A percentile compares a stretch with the other conserved stretches of the same genome.
Evolutionary conservation across 202 grass and related monocot genomes (phyloP).

Genomic region (Zizania palustris): DNA sequence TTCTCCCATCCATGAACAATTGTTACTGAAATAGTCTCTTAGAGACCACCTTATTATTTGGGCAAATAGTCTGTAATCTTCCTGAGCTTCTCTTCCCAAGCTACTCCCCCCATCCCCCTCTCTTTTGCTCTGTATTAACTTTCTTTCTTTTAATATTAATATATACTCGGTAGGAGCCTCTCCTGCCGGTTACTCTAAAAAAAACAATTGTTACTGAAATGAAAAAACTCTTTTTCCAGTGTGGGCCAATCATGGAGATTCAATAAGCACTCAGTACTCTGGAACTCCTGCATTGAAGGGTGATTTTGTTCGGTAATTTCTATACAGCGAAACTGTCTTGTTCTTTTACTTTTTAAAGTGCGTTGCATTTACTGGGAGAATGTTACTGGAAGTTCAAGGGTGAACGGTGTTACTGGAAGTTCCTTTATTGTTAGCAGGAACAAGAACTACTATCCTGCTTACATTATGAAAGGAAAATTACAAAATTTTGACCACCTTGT

Average conservation of each 20-base stretch:
- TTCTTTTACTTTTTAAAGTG: neutral
- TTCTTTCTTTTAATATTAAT: too few relatives aligned
- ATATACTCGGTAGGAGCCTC: too few relatives aligned
- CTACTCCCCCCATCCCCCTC: too few relatives aligned
- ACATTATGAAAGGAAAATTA: slow-evolving; percentile 4
- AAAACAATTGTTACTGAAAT: too few relatives aligned
- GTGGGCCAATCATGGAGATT: slow-evolving; percentile 99
- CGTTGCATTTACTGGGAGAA: neutral
- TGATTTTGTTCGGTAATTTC: slow-evolving; percentile 87
- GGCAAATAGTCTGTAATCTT: too few relatives aligned
- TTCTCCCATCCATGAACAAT: neutral
- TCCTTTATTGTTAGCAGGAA: slow-evolving; percentile 8
- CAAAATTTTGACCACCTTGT: neutral
- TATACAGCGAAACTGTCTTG: neutral
- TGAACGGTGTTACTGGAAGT: slow-evolving; percentile 3
- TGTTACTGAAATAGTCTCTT: too few relatives aligned
- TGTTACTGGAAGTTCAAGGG: neutral
- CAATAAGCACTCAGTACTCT: slow-evolving; percentile 97
- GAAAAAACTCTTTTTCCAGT: slow-evolving; percentile 44
- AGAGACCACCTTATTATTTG: too few relatives aligned
- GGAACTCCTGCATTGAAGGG: slow-evolving; percentile 96
- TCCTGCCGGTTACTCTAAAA: too few relatives aligned
- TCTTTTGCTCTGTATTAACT: too few relatives aligned
- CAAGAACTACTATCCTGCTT: slow-evolving; percentile 14
- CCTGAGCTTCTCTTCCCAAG: too few relatives aligned